These are phyloP conservation scores for Cyclocybe aegerita DNA, from an alignment of 768 basidiomycete species.

Conservation along the genomic window DNA sequence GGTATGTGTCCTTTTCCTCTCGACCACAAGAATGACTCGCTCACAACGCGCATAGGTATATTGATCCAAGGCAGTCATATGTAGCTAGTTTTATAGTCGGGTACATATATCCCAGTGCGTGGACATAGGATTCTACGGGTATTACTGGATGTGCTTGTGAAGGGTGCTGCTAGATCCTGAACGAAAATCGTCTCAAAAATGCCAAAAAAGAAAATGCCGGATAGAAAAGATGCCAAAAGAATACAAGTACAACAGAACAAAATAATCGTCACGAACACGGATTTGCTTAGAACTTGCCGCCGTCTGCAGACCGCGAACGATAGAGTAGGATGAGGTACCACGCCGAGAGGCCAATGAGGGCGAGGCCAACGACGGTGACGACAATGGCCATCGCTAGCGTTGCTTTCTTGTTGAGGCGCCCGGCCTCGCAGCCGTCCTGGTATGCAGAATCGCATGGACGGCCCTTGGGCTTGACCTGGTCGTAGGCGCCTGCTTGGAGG, in stretches of 20 bases:
- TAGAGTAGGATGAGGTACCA: constrained; percentile 36
- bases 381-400: constrained; percentile 73
- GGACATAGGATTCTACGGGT: neutral
- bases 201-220: neutral
- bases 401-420: constrained; percentile 54
- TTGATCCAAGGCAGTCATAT: constrained; percentile 9
- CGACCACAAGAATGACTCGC: neutral
- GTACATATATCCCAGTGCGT: constrained; percentile 1
- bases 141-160: neutral
- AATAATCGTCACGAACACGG: neutral
- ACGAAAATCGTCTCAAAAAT: neutral
- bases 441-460: constrained; percentile 80
- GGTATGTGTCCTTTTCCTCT: constrained; percentile 40
- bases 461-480: constrained; percentile 58
- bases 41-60: constrained; percentile 20
- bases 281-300: constrained; percentile 5
- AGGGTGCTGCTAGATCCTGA: neutral
- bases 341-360: constrained; percentile 47
- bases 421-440: constrained; percentile 45
- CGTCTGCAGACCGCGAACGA: constrained; percentile 14
- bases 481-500: constrained; percentile 67
- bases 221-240: neutral
- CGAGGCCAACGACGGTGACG: constrained; percentile 58
- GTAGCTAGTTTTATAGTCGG: neutral
- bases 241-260: constrained; percentile 12